Evolutionary conservation across 2,329 filamentous ascomycete genomes (phyloP).

Genomic region (Alternaria gansuensis): DNA sequence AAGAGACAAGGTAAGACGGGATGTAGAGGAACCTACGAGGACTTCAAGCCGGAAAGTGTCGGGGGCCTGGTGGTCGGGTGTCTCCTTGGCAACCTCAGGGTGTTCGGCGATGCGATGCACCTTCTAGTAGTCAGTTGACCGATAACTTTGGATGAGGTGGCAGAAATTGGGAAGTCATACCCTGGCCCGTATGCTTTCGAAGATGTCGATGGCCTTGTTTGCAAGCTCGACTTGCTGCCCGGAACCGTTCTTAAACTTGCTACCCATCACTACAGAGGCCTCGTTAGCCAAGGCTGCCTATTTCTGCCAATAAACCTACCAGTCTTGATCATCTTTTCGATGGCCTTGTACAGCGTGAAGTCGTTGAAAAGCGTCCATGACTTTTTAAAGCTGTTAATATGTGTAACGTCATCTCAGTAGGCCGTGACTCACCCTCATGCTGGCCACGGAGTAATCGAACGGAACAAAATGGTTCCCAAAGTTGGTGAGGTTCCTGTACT

Average conservation of each 20-base stretch:
- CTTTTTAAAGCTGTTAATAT: background rate
- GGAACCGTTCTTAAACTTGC: constrained; percentile 2
- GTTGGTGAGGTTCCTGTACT: constrained; percentile 3
- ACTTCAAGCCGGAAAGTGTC: background rate
- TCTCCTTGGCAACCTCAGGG: background rate
- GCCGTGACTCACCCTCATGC: background rate
- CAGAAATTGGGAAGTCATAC: background rate
- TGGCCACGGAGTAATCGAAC: background rate
- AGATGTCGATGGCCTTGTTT: background rate
- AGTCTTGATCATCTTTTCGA: background rate
- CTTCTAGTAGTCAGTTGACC: background rate
- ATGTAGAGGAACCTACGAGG: background rate
- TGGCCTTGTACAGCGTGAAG: background rate
- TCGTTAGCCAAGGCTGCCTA: background rate
- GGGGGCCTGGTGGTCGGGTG: background rate
- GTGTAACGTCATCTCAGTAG: background rate
- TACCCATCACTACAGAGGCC: background rate
- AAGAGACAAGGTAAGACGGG: background rate
- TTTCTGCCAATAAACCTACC: background rate
- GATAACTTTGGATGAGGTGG: background rate
- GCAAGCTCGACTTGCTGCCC: background rate
- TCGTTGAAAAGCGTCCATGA: constrained; percentile 7
- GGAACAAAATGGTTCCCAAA: background rate
- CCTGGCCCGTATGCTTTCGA: background rate
- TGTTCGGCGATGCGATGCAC: background rate